Evolutionary conservation across 2,329 filamentous ascomycete species (phyloP).

Genomic region (Exserohilum turcica): DNA sequence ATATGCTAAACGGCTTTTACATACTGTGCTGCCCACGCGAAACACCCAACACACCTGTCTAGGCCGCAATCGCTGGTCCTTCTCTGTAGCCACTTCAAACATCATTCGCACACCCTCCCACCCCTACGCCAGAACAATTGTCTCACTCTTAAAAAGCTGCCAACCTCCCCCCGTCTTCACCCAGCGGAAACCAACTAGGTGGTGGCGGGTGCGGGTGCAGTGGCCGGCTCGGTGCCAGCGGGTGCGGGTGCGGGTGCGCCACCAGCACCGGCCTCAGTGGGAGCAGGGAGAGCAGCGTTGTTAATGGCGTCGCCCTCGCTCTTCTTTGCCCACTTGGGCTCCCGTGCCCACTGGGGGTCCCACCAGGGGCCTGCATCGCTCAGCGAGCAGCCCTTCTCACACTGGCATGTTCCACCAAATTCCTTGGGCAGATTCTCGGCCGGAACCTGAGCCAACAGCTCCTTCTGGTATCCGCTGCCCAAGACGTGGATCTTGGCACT

Average conservation of each 20-base stretch:
- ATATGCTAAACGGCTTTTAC: constrained; percentile 5
- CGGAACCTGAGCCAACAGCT: constrained; percentile 83
- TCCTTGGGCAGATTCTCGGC: constrained; percentile 86
- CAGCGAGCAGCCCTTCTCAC: constrained; percentile 78
- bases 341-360: constrained; percentile 69
- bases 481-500: constrained; percentile 95
- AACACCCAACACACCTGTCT: not conserved
- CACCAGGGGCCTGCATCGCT: constrained; percentile 93
- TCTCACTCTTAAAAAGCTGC: not conserved
- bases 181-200: constrained; percentile 2
- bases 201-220: constrained; percentile 48
- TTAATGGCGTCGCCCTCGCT: constrained; percentile 35
- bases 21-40: constrained; percentile 1
- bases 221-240: constrained; percentile 19
- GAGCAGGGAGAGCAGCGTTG: constrained; percentile 38
- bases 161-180: not conserved
- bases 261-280: constrained; percentile 28
- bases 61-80: too few relatives aligned
- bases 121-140: constrained; percentile 4
- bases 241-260: constrained; percentile 26
- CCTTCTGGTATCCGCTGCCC: constrained; percentile 78
- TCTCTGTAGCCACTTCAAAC: not conserved
- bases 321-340: constrained; percentile 57
- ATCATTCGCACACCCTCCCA: too few relatives aligned
- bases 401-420: constrained; percentile 85